These are phyloP conservation scores for Aspergillus homomorphus DNA, from an alignment of 495 filamentous ascomycete genomes.

Conservation along the genomic window DNA sequence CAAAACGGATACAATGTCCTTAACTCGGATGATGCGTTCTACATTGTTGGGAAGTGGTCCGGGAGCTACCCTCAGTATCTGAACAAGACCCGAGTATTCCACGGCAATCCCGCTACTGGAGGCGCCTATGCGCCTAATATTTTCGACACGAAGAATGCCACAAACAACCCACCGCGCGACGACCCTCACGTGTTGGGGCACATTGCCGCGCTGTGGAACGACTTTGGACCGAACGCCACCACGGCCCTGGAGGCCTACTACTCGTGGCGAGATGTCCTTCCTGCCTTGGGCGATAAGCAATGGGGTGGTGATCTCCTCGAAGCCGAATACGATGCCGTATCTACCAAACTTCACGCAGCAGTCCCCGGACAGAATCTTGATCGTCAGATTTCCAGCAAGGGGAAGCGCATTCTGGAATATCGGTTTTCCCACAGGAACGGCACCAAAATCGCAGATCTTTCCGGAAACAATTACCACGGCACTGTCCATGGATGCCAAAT, in stretches of 20 bases:
- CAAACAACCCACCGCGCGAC: slow-evolving; percentile 41
- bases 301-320: slow-evolving; percentile 48
- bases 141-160: slow-evolving; percentile 43
- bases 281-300: slow-evolving; percentile 53
- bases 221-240: slow-evolving; percentile 48
- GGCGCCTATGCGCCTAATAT: slow-evolving; percentile 40
- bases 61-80: slow-evolving; percentile 41
- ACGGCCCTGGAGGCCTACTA: slow-evolving; percentile 48
- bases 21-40: slow-evolving; percentile 51
- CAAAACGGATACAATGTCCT: slow-evolving; percentile 49
- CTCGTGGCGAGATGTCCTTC: slow-evolving; percentile 44
- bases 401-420: slow-evolving; percentile 43
- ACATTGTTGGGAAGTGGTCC: slow-evolving; percentile 48
- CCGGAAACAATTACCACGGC: slow-evolving; percentile 46
- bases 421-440: slow-evolving; percentile 13
- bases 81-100: slow-evolving; percentile 42
- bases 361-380: slow-evolving; percentile 50
- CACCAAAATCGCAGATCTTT: slow-evolving; percentile 29
- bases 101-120: slow-evolving; percentile 37
- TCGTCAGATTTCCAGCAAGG: slow-evolving; percentile 35
- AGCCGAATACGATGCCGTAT: slow-evolving; percentile 36
- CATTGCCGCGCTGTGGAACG: slow-evolving; percentile 50
- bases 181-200: slow-evolving; percentile 42
- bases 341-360: slow-evolving; percentile 32
- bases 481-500: slow-evolving; percentile 29